Conservation (phyloP, 768 basidiomycete genomes). For the Coprinopsis cinerea region DNA sequence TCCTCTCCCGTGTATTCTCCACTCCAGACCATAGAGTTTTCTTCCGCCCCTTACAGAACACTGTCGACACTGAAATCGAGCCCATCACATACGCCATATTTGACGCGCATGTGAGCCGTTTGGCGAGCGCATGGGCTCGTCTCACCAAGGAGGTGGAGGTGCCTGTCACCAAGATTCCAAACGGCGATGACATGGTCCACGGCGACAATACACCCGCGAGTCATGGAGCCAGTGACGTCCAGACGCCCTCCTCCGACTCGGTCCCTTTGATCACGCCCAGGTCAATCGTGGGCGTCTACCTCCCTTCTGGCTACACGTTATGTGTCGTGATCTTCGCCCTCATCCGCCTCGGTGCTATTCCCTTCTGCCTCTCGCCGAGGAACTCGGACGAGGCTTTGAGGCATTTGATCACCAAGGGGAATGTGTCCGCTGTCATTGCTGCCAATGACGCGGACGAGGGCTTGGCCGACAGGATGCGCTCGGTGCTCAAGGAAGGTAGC, state of each 20-base stretch:
- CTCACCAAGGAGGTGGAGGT: not conserved
- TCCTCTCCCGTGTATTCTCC: not conserved
- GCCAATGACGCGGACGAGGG: not conserved
- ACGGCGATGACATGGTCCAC: not conserved
- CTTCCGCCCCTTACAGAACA: not conserved
- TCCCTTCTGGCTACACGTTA: not conserved
- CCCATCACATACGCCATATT: not conserved
- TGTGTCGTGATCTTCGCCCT: constrained; percentile 1
- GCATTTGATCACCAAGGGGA: not conserved
- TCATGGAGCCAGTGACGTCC: not conserved
- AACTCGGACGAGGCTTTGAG: not conserved
- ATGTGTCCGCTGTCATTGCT: not conserved
- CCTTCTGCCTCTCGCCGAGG: not conserved
- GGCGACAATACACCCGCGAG: not conserved
- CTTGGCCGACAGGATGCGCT: not conserved
- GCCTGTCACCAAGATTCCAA: not conserved
- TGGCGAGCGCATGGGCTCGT: not conserved
- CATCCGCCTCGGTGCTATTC: not conserved
- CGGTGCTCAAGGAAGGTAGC: not conserved
- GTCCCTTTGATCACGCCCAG: not conserved
- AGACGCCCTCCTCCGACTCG: not conserved
- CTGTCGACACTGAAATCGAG: not conserved
- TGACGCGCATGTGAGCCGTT: not conserved
- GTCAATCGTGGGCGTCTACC: not conserved
- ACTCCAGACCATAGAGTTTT: not conserved